Evolutionary conservation across 805 yeast species (phyloP), one percentile per base, ranked within the genome.

Genomic region (Ogataea salicorniae): DNA sequence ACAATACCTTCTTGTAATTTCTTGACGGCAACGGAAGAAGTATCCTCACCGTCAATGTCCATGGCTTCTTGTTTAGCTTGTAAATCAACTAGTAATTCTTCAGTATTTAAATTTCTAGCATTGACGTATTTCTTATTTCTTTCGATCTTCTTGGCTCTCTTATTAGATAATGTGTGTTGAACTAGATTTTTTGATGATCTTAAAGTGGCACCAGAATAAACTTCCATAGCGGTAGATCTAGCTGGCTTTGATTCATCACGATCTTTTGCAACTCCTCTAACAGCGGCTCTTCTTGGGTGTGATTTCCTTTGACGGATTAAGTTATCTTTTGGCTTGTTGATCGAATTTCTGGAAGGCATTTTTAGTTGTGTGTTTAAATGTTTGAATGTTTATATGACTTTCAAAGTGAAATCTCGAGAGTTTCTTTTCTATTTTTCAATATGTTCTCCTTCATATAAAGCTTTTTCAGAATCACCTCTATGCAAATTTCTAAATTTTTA

Each of bases 321-420:
- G 51, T 77, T 75, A 56, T 76, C 78, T 63, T 83, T 84, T 42
- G 94, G 95, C 67, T 83, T 87, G 67, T 89, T 90, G 55, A 88
- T 74, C 39, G 89, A 79, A 73, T 87, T 88, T 68, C 77, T 84
- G 16, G 90, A 83, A 34, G 95, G 94, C 95, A 87, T 87, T 17
- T 4, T 42, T 42, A 9, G n/a, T 15, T 5, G 11, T 20, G 5
- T 40, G 7, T 31, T 17, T 40, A 14, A 16, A 17, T 6, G 9
- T 5, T 34, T 38, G 16, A 22, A 7, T 26, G 7, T 9, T 26
- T 26, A 26, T 26, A 26, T 26, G 29, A 16, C 13, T 6, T 5
- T 4, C 15, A 5, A 35, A 35, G 17, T 4, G 17, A 35, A 16
- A 16, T n/a, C 4, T 35, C 15, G 6, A 34, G 6, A 14, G 16